phyloP scores from a whole-genome alignment of 2,329 filamentous ascomycete species.

The Fusarium burgessii region DNA sequence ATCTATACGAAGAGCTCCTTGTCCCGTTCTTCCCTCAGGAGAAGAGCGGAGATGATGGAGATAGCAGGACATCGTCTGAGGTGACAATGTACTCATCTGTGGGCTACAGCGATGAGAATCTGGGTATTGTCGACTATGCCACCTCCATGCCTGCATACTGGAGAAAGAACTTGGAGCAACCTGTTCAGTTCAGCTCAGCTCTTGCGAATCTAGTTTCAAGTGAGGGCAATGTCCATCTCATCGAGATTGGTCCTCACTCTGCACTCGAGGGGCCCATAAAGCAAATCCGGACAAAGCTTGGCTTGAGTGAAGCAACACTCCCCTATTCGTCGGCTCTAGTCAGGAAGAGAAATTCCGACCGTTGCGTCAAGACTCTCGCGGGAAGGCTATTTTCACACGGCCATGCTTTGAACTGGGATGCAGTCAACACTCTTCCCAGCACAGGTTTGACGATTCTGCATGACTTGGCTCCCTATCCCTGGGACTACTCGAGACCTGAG shows the following conservation, averaged over 20 bases:
- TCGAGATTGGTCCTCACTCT: neutral
- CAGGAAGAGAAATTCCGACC: neutral
- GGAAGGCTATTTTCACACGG: neutral
- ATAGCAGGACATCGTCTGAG: too few relatives aligned
- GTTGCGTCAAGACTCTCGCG: neutral
- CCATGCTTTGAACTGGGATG: neutral
- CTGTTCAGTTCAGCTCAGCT: neutral
- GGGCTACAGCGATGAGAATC: neutral
- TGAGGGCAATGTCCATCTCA: neutral
- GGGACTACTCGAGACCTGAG: neutral
- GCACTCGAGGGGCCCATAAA: neutral
- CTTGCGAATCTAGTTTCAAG: neutral
- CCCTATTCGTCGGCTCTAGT: neutral
- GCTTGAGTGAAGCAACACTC: neutral
- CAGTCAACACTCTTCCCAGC: neutral
- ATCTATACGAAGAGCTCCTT: neutral
- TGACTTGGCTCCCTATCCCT: neutral
- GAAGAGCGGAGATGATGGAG: too few relatives aligned
- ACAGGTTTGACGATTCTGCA: neutral
- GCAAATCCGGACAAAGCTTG: neutral
- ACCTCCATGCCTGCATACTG: neutral
- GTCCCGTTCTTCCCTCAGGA: rapidly evolving
- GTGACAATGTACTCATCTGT: neutral
- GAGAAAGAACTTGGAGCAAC: neutral
- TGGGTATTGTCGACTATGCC: rapidly evolving